A percentile compares a stretch with the other conserved stretches of the same genome.
Evolutionary conservation across 179 eudicot genomes (phyloP).

Genomic region (Actinidia chinensis): DNA sequence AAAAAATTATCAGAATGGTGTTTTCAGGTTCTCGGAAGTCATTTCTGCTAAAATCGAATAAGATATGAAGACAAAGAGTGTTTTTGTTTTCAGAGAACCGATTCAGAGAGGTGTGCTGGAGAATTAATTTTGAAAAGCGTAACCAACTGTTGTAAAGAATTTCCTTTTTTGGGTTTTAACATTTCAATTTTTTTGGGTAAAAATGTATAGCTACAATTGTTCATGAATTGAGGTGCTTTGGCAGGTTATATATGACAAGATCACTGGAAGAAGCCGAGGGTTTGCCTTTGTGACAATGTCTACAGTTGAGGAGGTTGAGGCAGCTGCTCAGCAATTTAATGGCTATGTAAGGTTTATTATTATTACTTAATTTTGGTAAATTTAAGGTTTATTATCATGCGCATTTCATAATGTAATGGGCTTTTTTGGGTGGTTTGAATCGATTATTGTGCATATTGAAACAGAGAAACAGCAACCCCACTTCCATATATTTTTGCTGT

Average conservation of each 20-base stretch:
- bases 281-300: slow-evolving; percentile 99
- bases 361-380: not conserved
- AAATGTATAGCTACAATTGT: not conserved
- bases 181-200: too few relatives aligned
- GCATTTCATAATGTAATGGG: not conserved
- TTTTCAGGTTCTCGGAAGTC: too few relatives aligned
- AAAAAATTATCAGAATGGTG: too few relatives aligned
- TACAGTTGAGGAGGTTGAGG: slow-evolving; percentile 62
- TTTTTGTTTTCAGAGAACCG: too few relatives aligned
- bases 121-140: too few relatives aligned
- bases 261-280: slow-evolving; percentile 90
- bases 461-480: not conserved
- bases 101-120: too few relatives aligned
- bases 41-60: too few relatives aligned
- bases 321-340: slow-evolving; percentile 76
- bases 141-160: too few relatives aligned
- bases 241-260: slow-evolving; percentile 95
- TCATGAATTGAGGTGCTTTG: not conserved
- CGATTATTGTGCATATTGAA: not conserved
- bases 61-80: too few relatives aligned
- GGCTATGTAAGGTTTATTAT: slow-evolving; percentile 67
- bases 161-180: too few relatives aligned
- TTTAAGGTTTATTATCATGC: too few relatives aligned
- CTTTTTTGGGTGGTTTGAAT: not conserved
- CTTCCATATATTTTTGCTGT: not conserved